Evolutionary conservation across 768 basidiomycete species (phyloP).

Genomic region (Ramaria rubella): DNA sequence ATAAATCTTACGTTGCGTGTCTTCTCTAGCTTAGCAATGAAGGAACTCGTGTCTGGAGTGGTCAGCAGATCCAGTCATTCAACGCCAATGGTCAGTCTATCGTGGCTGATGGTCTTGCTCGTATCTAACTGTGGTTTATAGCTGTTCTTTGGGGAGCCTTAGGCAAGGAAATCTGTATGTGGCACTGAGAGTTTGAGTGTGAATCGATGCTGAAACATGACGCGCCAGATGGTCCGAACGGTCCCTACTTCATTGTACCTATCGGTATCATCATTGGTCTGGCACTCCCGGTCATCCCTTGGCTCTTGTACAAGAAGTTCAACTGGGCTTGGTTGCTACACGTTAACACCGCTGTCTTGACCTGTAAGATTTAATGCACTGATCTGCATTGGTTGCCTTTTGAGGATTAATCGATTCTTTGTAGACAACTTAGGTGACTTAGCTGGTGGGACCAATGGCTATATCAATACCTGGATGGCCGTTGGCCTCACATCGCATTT

Average conservation of each 20-base stretch:
- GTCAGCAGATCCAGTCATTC: conserved; percentile 9
- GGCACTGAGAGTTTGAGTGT: background rate
- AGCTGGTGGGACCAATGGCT: conserved; percentile 7
- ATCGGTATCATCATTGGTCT: conserved; percentile 49
- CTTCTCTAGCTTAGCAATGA: background rate
- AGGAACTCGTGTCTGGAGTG: conserved; percentile 7
- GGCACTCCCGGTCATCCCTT: conserved; percentile 45
- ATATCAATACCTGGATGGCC: conserved; percentile 8
- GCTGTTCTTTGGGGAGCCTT: conserved; percentile 6
- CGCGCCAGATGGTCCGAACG: conserved; percentile 30
- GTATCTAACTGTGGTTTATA: background rate
- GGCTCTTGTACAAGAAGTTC: conserved; percentile 33
- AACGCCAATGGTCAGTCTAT: background rate
- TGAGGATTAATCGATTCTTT: conserved; percentile 27
- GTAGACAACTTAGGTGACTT: conserved; percentile 4
- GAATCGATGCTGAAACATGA: background rate
- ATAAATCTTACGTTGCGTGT: background rate
- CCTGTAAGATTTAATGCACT: background rate
- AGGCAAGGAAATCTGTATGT: conserved; percentile 6
- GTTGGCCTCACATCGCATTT: conserved; percentile 52
- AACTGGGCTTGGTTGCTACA: background rate
- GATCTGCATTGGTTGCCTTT: background rate
- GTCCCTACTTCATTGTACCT: conserved; percentile 52
- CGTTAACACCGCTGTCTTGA: conserved; percentile 1
- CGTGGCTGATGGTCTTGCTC: background rate